Base-by-base conservation (phyloP, 2,329 filamentous ascomycete genomes). In the Botrytis squamosa region DNA sequence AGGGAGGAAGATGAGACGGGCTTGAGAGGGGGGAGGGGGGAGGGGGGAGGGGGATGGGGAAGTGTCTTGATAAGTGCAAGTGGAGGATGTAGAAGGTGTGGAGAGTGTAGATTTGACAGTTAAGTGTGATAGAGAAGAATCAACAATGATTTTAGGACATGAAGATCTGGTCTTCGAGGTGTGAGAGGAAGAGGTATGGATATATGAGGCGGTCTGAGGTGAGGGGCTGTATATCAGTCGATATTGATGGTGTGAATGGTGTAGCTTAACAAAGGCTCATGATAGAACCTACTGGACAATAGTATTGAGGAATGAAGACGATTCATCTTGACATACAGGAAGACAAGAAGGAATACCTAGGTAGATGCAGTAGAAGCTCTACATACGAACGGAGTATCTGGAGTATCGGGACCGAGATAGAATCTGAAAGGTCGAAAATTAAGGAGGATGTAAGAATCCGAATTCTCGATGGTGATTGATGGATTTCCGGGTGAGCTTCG, bases 1-100 rank as follows among this genome's bases (percentile, higher is more conserved):
- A 75, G 84, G 79, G 18, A 73, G 29, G 46, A 72, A 72, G 36
- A 33, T 38, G 49, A 38, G n/a, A 57, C 7, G 20, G 9, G 12
- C 1, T 29, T 40, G 38, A 55, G 49, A 6, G 22, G 9, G 25
- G 25, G 49, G 22, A 10, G 2, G 46, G 20, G 44, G 3, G 44
- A 22, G 18, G 8, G 12, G 22, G 20, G 20, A 4, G 44, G 44
- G 20, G 8, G 44, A 22, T 20, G 8, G 12, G 49, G 18, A 36
- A 46, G 18, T 22, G 18, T 52, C 8, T 16, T 38, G 22, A 55
- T 18, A 38, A 18, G 66, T 57, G 20, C 14, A 10, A 4, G 29
- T 68, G 22, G 46, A 29, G 38, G 20, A 33, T 33, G 16, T 46
- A 7, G 38, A 9, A 40, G 36, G 20, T 10, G 29, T 68, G 22